These are phyloP conservation scores for Paraphoma chrysanthemicola DNA, from an alignment of 2,329 filamentous ascomycete genomes.

Conservation along the genomic window DNA sequence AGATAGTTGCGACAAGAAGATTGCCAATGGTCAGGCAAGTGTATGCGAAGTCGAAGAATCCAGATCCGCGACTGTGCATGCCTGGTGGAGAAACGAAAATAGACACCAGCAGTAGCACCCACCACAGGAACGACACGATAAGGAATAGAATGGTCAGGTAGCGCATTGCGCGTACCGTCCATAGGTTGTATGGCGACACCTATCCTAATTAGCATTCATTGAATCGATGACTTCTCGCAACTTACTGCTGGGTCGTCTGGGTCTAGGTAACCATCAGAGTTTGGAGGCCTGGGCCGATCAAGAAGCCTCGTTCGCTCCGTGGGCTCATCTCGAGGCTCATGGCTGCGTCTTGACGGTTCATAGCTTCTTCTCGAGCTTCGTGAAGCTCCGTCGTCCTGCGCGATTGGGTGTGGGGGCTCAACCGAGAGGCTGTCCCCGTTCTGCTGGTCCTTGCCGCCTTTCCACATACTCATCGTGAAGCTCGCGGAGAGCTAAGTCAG, in stretches of 20 bases:
- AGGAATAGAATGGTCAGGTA: conserved; percentile 80
- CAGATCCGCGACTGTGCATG: conserved; percentile 86
- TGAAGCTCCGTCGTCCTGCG: conserved; percentile 29
- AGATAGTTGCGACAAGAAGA: conserved; percentile 78
- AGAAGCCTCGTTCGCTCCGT: conserved; percentile 73
- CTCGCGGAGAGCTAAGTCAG: conserved; percentile 21
- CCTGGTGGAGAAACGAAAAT: conserved; percentile 89
- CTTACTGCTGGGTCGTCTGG: conserved; percentile 82
- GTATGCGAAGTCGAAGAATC: conserved; percentile 88
- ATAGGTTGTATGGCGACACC: conserved; percentile 92
- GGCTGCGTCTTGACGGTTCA: conserved; percentile 32
- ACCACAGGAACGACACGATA: conserved; percentile 84
- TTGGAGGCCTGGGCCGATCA: conserved; percentile 61
- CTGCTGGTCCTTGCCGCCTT: conserved; percentile 55
- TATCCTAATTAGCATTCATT: conserved; percentile 30
- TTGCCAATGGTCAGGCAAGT: conserved; percentile 79
- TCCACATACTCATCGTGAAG: conserved; percentile 59
- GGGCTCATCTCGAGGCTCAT: conserved; percentile 56
- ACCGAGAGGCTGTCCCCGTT: conserved; percentile 44
- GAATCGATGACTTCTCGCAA: background rate
- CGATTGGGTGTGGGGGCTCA: conserved; percentile 21
- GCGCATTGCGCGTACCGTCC: conserved; percentile 82
- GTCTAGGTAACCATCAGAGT: conserved; percentile 72
- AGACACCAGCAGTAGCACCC: conserved; percentile 86
- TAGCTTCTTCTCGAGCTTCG: conserved; percentile 38